These are phyloP conservation scores for Suhomyces kilbournensis DNA, from an alignment of 805 yeast species.

Conservation along the genomic window DNA sequence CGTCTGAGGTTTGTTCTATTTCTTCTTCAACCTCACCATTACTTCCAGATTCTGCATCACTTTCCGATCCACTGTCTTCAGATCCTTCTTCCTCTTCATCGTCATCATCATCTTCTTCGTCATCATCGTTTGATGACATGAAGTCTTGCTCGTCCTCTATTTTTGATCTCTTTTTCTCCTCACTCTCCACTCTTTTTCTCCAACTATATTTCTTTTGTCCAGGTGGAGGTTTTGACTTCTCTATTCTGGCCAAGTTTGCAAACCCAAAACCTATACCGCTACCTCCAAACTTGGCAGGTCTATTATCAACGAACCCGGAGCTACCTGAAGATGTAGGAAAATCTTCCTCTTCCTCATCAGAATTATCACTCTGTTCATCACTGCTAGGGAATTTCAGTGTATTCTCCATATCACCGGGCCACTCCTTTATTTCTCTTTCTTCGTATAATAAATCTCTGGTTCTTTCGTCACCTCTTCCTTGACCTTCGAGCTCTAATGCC, in stretches of 20 bases:
- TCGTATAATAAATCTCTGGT: conserved; percentile 68
- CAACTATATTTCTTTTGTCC: conserved; percentile 65
- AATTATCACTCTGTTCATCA: conserved; percentile 9
- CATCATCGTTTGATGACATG: conserved; percentile 34
- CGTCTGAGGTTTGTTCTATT: conserved; percentile 18
- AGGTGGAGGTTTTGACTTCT: conserved; percentile 18
- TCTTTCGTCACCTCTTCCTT: conserved; percentile 64
- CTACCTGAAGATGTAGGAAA: conserved; percentile 17
- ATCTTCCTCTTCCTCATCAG: conserved; percentile 16
- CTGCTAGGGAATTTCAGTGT: conserved; percentile 4
- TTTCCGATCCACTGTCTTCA: conserved; percentile 11
- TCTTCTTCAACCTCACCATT: conserved; percentile 1
- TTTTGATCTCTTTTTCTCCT: conserved; percentile 35
- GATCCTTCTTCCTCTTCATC: conserved; percentile 11
- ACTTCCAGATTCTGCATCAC: background rate
- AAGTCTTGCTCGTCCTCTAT: conserved; percentile 67
- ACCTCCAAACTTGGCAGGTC: conserved; percentile 62
- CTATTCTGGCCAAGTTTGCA: conserved; percentile 49
- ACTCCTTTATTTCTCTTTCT: conserved; percentile 58
- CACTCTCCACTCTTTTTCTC: conserved; percentile 45
- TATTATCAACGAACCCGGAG: conserved; percentile 61
- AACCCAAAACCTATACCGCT: conserved; percentile 72
- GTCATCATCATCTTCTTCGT: conserved; percentile 11
- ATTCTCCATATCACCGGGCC: conserved; percentile 36
- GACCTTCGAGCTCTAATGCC: conserved; percentile 67